Percentiles rank a stretch among this genome's conserved stretches.
Conservation (phyloP, 192 early-diverging fungal species). For the Rhizophagus sp. region DNA sequence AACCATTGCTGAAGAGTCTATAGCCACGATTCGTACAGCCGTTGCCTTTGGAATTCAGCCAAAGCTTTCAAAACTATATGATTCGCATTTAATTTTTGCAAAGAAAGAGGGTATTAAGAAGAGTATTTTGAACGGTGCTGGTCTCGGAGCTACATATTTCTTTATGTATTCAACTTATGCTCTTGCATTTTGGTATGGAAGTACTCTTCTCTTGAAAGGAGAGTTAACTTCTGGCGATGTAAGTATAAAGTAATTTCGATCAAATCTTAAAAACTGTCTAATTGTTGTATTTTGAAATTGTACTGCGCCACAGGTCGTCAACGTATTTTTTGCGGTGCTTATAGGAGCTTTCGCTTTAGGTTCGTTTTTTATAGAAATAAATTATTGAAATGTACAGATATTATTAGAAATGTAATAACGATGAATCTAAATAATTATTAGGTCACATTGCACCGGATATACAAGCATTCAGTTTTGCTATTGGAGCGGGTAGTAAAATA, state of each 20-base stretch:
- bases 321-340: slow-evolving; percentile 72
- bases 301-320: slow-evolving; percentile 45
- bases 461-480: slow-evolving; percentile 72
- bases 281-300: neutral
- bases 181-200: slow-evolving; percentile 60
- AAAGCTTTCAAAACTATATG: slow-evolving; percentile 49
- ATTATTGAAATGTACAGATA: slow-evolving; percentile 41
- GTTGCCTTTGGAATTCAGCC: slow-evolving; percentile 68
- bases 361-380: slow-evolving; percentile 46
- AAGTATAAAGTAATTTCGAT: neutral
- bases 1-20: slow-evolving; percentile 80
- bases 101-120: slow-evolving; percentile 45
- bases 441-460: slow-evolving; percentile 67
- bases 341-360: slow-evolving; percentile 68
- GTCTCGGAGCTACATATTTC: slow-evolving; percentile 49
- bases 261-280: neutral
- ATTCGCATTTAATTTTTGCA: slow-evolving; percentile 37
- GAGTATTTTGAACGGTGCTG: slow-evolving; percentile 47
- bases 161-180: slow-evolving; percentile 58
- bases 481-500: slow-evolving; percentile 81
- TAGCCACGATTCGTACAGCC: slow-evolving; percentile 85
- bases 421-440: slow-evolving; percentile 63
- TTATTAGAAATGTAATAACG: slow-evolving; percentile 38
- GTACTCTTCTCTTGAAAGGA: slow-evolving; percentile 61
- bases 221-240: slow-evolving; percentile 59